Evolutionary conservation across 148 eudicot genomes (phyloP).

Genomic region (Fagopyrum esculentum): DNA sequence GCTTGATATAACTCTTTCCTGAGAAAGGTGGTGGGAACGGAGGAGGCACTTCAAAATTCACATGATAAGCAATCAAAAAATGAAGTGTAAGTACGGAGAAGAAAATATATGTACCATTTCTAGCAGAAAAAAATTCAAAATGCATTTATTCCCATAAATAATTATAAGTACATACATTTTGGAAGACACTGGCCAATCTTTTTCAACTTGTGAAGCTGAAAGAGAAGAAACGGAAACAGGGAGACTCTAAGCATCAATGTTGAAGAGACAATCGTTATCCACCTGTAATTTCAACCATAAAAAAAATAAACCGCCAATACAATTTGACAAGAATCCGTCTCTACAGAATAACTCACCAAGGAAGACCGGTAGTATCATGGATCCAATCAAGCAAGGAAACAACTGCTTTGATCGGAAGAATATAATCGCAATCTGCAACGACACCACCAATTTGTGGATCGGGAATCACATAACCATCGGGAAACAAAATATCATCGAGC

Average conservation of each 20-base stretch:
- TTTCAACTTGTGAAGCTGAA: conserved; percentile 62
- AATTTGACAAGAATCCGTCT: background rate
- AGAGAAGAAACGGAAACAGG: conserved; percentile 49
- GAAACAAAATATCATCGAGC: conserved; percentile 24
- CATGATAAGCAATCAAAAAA: conserved; percentile 27
- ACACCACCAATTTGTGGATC: conserved; percentile 10
- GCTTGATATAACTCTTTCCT: conserved; percentile 55
- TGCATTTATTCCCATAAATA: background rate
- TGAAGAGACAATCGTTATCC: conserved; percentile 62
- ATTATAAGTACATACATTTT: conserved; percentile 46
- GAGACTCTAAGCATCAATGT: conserved; percentile 57
- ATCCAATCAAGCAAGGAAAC: conserved; percentile 49
- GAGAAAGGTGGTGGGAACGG: conserved; percentile 90
- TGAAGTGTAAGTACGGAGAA: conserved; percentile 17
- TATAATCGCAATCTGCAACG: conserved; percentile 23
- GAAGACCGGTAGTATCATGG: conserved; percentile 56
- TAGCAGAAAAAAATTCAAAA: background rate
- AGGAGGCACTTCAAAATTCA: conserved; percentile 84
- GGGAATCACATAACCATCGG: conserved; percentile 19
- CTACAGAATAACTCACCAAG: conserved; percentile 44
- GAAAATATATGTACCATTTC: background rate
- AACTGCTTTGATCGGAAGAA: conserved; percentile 40
- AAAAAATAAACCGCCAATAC: background rate
- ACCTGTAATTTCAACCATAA: conserved; percentile 31
- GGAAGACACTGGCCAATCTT: conserved; percentile 43